These are phyloP conservation scores for Populus hybrid DNA, from an alignment of 441 rosid species.

Conservation along the genomic window DNA sequence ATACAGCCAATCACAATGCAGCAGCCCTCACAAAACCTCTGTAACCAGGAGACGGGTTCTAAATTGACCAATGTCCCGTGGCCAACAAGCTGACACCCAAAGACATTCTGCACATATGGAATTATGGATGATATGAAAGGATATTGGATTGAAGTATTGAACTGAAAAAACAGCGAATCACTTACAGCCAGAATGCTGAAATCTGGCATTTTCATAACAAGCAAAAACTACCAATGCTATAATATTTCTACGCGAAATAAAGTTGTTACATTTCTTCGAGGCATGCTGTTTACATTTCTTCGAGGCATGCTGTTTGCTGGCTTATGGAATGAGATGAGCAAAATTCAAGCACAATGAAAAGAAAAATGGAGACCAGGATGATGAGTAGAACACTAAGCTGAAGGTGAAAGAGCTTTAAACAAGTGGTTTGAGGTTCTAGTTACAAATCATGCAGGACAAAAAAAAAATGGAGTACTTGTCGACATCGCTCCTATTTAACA, in stretches of 20 bases:
- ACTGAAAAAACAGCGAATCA: too few relatives aligned
- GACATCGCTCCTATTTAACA: neutral
- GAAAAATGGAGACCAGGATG: neutral
- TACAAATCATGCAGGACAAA: neutral
- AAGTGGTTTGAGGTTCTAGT: neutral
- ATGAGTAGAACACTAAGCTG: neutral
- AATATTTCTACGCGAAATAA: neutral
- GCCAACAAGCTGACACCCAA: too few relatives aligned
- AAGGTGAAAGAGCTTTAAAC: neutral
- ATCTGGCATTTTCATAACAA: neutral
- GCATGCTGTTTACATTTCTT: constrained; percentile 36
- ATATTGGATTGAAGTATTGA: too few relatives aligned
- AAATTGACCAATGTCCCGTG: too few relatives aligned
- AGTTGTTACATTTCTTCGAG: constrained; percentile 27
- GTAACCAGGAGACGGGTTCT: too few relatives aligned
- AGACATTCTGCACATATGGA: too few relatives aligned
- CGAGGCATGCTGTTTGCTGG: constrained; percentile 32
- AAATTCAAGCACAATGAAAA: neutral
- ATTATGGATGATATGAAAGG: too few relatives aligned
- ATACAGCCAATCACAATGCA: neutral
- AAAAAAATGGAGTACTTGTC: neutral
- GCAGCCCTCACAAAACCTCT: neutral
- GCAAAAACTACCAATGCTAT: neutral
- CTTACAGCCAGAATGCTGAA: neutral
- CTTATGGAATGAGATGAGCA: neutral